A percentile compares a stretch with the other conserved stretches of the same genome.
Conservation (phyloP, 78 protist species). For the Goniomonas avonlea region DNA sequence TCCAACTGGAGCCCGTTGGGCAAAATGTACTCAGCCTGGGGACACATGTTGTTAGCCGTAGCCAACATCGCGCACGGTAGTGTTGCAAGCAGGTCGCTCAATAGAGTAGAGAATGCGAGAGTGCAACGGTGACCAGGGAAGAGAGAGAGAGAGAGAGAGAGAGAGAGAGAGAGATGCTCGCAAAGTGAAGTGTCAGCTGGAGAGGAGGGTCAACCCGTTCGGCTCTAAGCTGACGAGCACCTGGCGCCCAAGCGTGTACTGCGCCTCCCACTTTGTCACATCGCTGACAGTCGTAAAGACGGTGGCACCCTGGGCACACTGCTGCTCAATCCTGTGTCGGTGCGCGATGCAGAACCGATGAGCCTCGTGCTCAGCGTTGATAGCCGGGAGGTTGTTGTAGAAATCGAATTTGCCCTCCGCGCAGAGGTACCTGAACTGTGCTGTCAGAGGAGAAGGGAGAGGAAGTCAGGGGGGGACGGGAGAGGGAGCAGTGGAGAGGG, state of each 20-base stretch:
- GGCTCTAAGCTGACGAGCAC: no score
- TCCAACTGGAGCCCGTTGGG: conserved; percentile 76
- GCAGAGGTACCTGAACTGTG: conserved; percentile 62
- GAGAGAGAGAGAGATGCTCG: no score
- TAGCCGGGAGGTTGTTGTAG: conserved; percentile 44
- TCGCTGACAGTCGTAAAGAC: conserved; percentile 76
- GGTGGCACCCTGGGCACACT: conserved; percentile 57
- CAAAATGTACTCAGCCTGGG: conserved; percentile 51
- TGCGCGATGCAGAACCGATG: conserved; percentile 57
- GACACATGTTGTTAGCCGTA: background rate
- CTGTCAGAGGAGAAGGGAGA: no score
- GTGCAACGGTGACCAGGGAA: background rate
- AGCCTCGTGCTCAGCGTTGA: conserved; percentile 65
- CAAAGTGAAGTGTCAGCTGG: background rate
- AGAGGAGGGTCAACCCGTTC: no score
- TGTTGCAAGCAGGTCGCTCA: no score
- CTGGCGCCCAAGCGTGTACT: conserved; percentile 42
- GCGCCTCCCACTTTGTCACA: conserved; percentile 67
- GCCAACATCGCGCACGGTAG: no score
- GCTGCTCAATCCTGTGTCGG: conserved; percentile 62
- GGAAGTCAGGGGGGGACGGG: no score
- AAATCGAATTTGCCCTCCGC: conserved; percentile 73
- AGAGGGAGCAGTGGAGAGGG: background rate
- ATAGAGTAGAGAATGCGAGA: background rate
- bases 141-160: background rate